These are phyloP conservation scores for Chaetomium sp. DNA, from an alignment of 2,329 filamentous ascomycete species.

Conservation along the genomic window DNA sequence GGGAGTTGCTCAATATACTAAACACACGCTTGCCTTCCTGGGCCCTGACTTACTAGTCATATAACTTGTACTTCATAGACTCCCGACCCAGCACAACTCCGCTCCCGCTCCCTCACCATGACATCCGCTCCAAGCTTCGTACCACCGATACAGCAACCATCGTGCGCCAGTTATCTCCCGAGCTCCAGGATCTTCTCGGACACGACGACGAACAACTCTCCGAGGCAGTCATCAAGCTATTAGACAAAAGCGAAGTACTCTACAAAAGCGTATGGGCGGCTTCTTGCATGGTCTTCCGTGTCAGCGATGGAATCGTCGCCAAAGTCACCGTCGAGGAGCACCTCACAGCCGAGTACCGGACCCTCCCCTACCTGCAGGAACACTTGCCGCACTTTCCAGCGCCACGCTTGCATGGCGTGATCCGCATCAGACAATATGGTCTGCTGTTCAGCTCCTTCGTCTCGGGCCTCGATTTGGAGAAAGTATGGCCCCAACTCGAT, in stretches of 20 bases:
- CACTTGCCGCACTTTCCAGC: slow-evolving; percentile 1
- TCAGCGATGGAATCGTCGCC: not conserved
- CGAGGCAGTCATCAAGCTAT: not conserved
- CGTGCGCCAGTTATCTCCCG: not conserved
- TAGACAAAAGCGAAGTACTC: slow-evolving; percentile 2
- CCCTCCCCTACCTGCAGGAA: slow-evolving; percentile 1
- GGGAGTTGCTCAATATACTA: not conserved
- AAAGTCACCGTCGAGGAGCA: slow-evolving; percentile 4
- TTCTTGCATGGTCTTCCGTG: slow-evolving; percentile 2
- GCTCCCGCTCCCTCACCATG: not conserved
- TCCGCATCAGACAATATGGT: not conserved
- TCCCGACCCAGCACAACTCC: not conserved
- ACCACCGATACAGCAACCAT: not conserved
- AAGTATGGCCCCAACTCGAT: slow-evolving; percentile 1
- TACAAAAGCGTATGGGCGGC: slow-evolving; percentile 2
- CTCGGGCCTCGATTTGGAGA: not conserved
- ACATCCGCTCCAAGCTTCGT: slow-evolving; percentile 3
- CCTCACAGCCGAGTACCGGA: not conserved
- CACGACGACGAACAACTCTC: not conserved
- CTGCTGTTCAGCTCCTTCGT: not conserved
- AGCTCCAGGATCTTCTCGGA: not conserved
- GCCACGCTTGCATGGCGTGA: not conserved
- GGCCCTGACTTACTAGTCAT: not conserved
- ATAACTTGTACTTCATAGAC: not conserved
- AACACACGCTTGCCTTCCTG: not conserved